Conservation (phyloP, 805 yeast genomes). For the Saturnispora sekii region DNA sequence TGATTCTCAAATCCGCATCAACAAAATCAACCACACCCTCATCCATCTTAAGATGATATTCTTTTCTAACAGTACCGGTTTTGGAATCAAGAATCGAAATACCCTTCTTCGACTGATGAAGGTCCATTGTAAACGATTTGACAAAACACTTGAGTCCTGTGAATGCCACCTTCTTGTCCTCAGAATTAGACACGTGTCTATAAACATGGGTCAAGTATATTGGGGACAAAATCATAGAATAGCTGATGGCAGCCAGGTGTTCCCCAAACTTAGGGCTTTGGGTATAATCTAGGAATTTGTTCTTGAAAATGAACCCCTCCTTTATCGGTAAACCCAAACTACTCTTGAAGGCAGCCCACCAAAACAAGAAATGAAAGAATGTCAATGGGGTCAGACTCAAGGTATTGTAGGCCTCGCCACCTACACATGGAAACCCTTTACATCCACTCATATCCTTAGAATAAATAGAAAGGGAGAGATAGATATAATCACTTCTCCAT, state of each 20-base stretch:
- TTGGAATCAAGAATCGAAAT: slow-evolving; percentile 24
- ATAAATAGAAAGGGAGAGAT: slow-evolving; percentile 49
- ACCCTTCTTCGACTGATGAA: slow-evolving; percentile 52
- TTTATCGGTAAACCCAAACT: slow-evolving; percentile 72
- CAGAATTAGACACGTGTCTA: slow-evolving; percentile 35
- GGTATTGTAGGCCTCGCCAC: slow-evolving; percentile 44
- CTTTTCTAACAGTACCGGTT: slow-evolving; percentile 33
- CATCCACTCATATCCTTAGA: slow-evolving; percentile 26
- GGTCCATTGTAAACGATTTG: slow-evolving; percentile 47
- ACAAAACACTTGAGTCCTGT: slow-evolving; percentile 66
- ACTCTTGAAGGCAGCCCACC: slow-evolving; percentile 87
- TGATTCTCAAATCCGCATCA: slow-evolving; percentile 57
- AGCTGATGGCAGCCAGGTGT: slow-evolving; percentile 61
- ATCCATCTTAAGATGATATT: slow-evolving; percentile 49
- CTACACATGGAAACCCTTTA: slow-evolving; percentile 13
- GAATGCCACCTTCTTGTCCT: slow-evolving; percentile 38
- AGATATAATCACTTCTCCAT: slow-evolving; percentile 76
- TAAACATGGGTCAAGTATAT: slow-evolving; percentile 68
- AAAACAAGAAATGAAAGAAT: slow-evolving; percentile 56
- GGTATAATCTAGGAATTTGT: slow-evolving; percentile 27
- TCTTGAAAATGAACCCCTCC: slow-evolving; percentile 57
- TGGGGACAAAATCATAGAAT: slow-evolving; percentile 63
- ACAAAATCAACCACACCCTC: slow-evolving; percentile 63
- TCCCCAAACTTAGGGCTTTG: slow-evolving; percentile 26
- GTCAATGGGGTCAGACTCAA: slow-evolving; percentile 68